Base-by-base conservation (phyloP, 2,329 filamentous ascomycete genomes). In the Hymenoscyphus fructigenus region DNA sequence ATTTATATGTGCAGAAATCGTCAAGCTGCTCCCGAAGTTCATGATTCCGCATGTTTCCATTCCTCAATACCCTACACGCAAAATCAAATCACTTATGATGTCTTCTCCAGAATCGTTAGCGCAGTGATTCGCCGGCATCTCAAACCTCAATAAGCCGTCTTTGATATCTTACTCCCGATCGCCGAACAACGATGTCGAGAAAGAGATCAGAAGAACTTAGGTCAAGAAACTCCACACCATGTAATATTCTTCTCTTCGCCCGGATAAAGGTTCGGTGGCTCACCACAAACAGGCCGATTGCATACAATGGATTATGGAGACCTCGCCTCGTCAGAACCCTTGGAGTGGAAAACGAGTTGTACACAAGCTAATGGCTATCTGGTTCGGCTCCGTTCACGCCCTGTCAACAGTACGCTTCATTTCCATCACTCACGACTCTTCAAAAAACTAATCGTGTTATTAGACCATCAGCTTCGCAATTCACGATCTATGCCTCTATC, bases 391-490 rank as follows among this genome's bases (percentile, higher is more conserved):
- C 10, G 65, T 64, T 17, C 64, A 66, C 41, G 44, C 50, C 20
- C 9, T 64, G 10, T 61, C 65, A 9, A 66, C 59, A n/a, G 61
- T 53, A 65, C 28, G 14, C 57, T 38, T 36, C 20, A 60, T 34
- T 20, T 57, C 41, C 41, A 20, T 29, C 14, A 15, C 20, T 29
- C 28, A 32, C 28, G 5, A 26, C 7, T 26, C 7, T 5, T 20
- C 44, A 32, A 34, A n/a, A 28, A 32, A 61, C 28, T 60, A 23
- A 61, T 28, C 5, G 41, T n/a, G 12, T 29, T 57, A 10, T 10
- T 29, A 74, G 44, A 73, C 68, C 41, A 67, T 69, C n/a, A 71
- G 69, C 5, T 69, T 71, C 41, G 65, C 59, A 23, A 58, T 76
- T 9, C 68, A 74, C 62, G 74, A 76, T 62, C 59, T 75, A 0